Conservation (phyloP, 2,329 filamentous ascomycete species). For the Xylaria sp. region DNA sequence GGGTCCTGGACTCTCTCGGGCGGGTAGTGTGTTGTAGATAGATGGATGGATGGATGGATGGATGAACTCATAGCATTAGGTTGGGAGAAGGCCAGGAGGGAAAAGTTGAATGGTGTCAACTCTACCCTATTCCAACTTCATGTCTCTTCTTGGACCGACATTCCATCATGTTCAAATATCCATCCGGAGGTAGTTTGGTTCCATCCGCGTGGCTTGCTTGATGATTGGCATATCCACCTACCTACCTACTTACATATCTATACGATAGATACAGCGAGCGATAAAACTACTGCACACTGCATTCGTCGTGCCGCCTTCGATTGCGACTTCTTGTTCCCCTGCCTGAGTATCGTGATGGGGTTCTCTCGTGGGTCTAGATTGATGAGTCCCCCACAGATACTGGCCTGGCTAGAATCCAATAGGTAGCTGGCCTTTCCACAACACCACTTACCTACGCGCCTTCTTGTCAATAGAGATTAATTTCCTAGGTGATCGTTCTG, state of each 20-base stretch:
- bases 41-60: no score
- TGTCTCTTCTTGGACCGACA: not conserved
- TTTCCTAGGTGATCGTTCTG: constrained; percentile 5
- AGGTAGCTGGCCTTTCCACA: not conserved
- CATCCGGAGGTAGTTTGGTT: constrained; percentile 18
- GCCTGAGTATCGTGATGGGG: constrained; percentile 6
- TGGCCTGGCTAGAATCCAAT: constrained; percentile 18
- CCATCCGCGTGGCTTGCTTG: constrained; percentile 26
- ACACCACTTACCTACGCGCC: constrained; percentile 11
- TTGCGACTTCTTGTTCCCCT: constrained; percentile 13
- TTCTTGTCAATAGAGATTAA: constrained; percentile 26
- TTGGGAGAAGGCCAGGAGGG: not conserved
- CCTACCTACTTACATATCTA: not conserved
- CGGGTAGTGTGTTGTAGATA: constrained; percentile 6
- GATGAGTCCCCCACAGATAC: constrained; percentile 15
- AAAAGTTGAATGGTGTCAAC: not conserved
- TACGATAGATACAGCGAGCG: constrained; percentile 18
- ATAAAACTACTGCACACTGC: not conserved
- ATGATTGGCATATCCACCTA: not conserved
- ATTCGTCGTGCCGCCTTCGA: not conserved
- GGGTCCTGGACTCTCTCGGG: constrained; percentile 20
- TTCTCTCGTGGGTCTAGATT: constrained; percentile 23
- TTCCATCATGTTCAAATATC: not conserved
- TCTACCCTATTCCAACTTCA: not conserved
- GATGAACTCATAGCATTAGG: no score